Evolutionary conservation across 805 yeast species (phyloP).

Genomic region (Cephaloascus fragrans): DNA sequence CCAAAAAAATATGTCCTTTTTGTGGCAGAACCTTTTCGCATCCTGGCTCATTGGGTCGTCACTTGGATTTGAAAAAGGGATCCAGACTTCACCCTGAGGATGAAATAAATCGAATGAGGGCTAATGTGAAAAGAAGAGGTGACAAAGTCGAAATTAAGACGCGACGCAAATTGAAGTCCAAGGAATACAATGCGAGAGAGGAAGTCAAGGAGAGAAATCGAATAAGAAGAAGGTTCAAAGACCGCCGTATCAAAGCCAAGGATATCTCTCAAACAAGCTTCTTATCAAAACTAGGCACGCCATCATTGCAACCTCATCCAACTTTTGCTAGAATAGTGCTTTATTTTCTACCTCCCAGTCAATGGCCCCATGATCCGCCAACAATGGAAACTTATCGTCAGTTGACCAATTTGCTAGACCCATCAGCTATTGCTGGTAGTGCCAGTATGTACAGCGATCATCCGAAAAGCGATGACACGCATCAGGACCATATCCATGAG

Average conservation of each 20-base stretch:
- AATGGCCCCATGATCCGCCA: slow-evolving; percentile 48
- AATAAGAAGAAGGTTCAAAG: slow-evolving; percentile 32
- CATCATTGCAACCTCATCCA: slow-evolving; percentile 30
- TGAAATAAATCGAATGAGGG: slow-evolving; percentile 33
- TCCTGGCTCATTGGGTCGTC: slow-evolving; percentile 53
- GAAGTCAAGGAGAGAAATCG: slow-evolving; percentile 38
- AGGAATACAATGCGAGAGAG: slow-evolving; percentile 34
- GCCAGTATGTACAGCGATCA: background rate
- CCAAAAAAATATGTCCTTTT: slow-evolving; percentile 33
- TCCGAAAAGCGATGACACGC: slow-evolving; percentile 15
- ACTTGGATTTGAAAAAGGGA: slow-evolving; percentile 47
- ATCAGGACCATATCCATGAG: slow-evolving; percentile 9
- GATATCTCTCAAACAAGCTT: slow-evolving; percentile 23
- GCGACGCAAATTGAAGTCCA: slow-evolving; percentile 28
- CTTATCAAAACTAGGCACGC: slow-evolving; percentile 22
- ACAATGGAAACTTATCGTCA: slow-evolving; percentile 31
- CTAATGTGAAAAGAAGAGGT: slow-evolving; percentile 43
- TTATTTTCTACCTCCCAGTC: slow-evolving; percentile 30
- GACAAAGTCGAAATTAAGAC: slow-evolving; percentile 29
- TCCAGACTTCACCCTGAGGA: slow-evolving; percentile 40
- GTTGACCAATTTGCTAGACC: background rate
- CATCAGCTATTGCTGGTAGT: background rate
- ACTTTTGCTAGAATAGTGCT: slow-evolving; percentile 40
- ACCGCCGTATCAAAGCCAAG: slow-evolving; percentile 28
- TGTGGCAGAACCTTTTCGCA: slow-evolving; percentile 46